A percentile compares a stretch with the other conserved stretches of the same genome.
Conservation (phyloP, 1,284 basidiomycete species). For the Cystobasidiaceae sp. region DNA sequence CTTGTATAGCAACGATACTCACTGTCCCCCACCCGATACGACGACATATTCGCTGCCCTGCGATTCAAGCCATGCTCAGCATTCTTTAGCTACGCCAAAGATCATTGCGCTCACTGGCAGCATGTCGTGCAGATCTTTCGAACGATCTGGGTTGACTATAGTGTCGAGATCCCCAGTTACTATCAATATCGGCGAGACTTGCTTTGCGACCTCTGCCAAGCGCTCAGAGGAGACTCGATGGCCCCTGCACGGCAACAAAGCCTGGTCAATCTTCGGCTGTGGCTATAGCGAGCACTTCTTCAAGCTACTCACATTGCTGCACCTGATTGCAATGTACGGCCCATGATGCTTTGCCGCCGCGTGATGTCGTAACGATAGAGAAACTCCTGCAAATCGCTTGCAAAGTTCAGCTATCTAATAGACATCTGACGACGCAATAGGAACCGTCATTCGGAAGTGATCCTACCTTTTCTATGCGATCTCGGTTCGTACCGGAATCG, state of each 20-base stretch:
- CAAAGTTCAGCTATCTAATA: not conserved
- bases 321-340: slow-evolving; percentile 67
- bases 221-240: slow-evolving; percentile 60
- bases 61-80: not conserved
- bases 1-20: not conserved
- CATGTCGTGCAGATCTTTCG: slow-evolving; percentile 55
- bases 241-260: slow-evolving; percentile 37
- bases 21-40: slow-evolving; percentile 23
- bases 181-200: slow-evolving; percentile 61
- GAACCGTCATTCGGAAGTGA: not conserved
- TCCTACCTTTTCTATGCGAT: slow-evolving; percentile 11
- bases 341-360: slow-evolving; percentile 59
- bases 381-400: slow-evolving; percentile 49
- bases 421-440: not conserved
- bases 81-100: not conserved
- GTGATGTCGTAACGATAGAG: slow-evolving; percentile 57
- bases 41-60: slow-evolving; percentile 27
- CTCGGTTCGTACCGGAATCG: slow-evolving; percentile 1
- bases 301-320: slow-evolving; percentile 50
- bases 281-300: not conserved
- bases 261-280: not conserved
- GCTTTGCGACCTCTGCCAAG: slow-evolving; percentile 55
- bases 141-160: slow-evolving; percentile 59
- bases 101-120: slow-evolving; percentile 52
- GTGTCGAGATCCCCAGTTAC: slow-evolving; percentile 69